Evolutionary conservation across 2,329 filamentous ascomycete species (phyloP), one percentile per base, ranked within the genome.

Genomic region (Sclerotiophoma versabilis): DNA sequence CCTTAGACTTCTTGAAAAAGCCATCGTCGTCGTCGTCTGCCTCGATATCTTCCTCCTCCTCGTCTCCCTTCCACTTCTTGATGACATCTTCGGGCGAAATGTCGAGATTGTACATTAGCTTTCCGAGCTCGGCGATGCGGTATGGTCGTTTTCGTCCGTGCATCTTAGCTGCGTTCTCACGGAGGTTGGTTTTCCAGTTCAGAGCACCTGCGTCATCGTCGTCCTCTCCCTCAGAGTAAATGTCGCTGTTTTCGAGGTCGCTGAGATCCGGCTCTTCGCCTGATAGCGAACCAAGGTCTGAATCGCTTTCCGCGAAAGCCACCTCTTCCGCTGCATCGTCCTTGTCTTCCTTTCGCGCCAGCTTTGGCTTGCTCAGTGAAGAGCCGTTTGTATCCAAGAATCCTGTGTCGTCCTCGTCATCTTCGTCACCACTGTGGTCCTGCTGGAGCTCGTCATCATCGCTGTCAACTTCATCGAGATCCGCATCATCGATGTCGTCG

Each of bases 301-400:
- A 99, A 74, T 99, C 96, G 69, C 92, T 96, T 69, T 99, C 95
- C 12, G 95, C 95, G 78, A 97, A 99, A 1, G 87, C 91, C 52
- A 98, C 68, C 49, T 96, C 91, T 25, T 87, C 90, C 20, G 86
- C 58, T 7, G 57, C 44, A 43, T 66, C 54, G 11, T 63, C 69
- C 36, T 72, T 70, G 22, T 67, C 64, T 23, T 73, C 68, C 62
- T 66, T 70, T 23, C 69, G 65, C 22, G 56, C 62, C 41, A 70
- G 59, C 38, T 63, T 64, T 11, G 60, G 57, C 37, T 70, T 69
- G 37, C 76, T 71, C 7, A 78, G 76, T 4, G 76, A 70, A 11
- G 76, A 72, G 15, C 77, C 72, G 23, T 76, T 74, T 9, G 73
- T 71, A 26, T 78, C 73, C 9, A 75, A 50, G 49, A 75, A 73